A percentile compares a stretch with the other conserved stretches of the same genome.
These are phyloP conservation scores for Calonectria ilicicola DNA, from an alignment of 2,329 filamentous ascomycete genomes.

Conservation along the genomic window DNA sequence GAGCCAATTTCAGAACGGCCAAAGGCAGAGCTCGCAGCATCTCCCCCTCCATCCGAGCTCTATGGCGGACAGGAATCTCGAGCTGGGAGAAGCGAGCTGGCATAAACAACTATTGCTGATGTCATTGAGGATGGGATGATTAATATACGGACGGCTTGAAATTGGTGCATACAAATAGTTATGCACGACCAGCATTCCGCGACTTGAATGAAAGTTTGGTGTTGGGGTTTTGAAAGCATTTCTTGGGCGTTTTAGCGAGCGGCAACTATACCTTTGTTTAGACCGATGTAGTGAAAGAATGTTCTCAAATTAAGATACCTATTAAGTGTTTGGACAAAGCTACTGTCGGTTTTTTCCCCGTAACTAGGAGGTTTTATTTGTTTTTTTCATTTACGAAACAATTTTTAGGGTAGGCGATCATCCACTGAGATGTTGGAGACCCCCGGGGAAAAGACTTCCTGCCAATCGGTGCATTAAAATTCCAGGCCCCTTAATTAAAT, in stretches of 20 bases:
- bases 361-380: too few species aligned
- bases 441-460: too few species aligned
- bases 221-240: neutral
- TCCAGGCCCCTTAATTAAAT: too few species aligned
- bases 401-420: too few species aligned
- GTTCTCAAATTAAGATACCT: neutral
- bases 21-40: neutral
- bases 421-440: too few species aligned
- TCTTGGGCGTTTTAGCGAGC: neutral
- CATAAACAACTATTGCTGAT: neutral
- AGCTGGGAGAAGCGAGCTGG: neutral
- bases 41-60: neutral
- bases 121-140: neutral
- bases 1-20: neutral
- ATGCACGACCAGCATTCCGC: neutral
- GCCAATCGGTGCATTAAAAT: too few species aligned
- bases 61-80: neutral
- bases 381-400: too few species aligned
- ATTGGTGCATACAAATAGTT: too few species aligned
- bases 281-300: neutral
- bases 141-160: too few species aligned
- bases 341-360: too few species aligned
- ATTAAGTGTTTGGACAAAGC: too few species aligned
- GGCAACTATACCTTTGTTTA: neutral
- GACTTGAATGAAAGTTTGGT: neutral